Base-by-base conservation (phyloP, 2,329 filamentous ascomycete genomes). In the Aspergillus novoparasiticus region DNA sequence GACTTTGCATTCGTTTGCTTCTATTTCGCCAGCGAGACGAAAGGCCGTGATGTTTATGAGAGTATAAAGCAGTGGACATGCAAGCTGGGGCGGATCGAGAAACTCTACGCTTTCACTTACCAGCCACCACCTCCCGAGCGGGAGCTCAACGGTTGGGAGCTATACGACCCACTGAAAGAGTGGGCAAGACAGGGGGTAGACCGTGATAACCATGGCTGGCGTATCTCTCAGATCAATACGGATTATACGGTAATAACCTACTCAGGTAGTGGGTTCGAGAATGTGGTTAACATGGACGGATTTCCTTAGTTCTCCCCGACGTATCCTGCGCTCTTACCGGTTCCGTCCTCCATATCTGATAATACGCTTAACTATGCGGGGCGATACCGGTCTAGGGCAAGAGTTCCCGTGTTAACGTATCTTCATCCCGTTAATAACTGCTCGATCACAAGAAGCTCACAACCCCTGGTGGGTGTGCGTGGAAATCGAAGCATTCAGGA, bases 341-440 rank as follows among this genome's bases (percentile, higher is more conserved):
- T 99, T 21, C 95, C 95, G 26, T 88, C 90, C 28, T 88, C 87
- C 63, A 96, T 99, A 69, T 98, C 94, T n/a, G 95, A 99, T 78
- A 97, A 95, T 73, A 93, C 94, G 55, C 86, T 99, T 57, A 97
- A 97, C 73, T 96, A 99, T 75, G 95, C 94, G 30, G 91, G 89
- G 63, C 87, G 89, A 66, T 98, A 96, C 79, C 90, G 95, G 58
- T 98, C 95, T 0, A 88, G 94, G 64, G 89, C 90, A 66, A 89
- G 95, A 64, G 94, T 99, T 76, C 95, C 95, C 1, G 91, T 89
- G 4, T 82, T 99, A 45, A 93, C 93, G 26, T 99, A 99, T 77
- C 87, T 97, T n/a, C 95, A 99, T 77, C 92, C 93, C 0, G 85
- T 97, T 71, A 99, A 98, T 76, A 97, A 96, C 76, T 98, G 95